Evolutionary conservation across 208 protist genomes (phyloP).

Genomic region (Trichomonas vaginalis): DNA sequence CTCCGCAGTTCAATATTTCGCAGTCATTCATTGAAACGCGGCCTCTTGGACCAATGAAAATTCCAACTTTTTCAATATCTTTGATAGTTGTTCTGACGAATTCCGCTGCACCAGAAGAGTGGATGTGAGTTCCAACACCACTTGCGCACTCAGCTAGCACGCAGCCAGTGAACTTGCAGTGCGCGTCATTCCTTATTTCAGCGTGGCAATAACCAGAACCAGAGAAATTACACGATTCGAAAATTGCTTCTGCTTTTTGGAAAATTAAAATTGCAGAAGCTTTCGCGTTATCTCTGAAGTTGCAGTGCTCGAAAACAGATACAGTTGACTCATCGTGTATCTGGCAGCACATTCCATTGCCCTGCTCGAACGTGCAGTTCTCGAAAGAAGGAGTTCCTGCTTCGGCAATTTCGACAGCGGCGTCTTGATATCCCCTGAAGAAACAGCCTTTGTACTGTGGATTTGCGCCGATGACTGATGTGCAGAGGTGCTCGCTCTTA

Average conservation of each 20-base stretch:
- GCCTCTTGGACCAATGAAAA: neutral
- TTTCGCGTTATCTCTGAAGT: neutral
- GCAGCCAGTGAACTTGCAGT: neutral
- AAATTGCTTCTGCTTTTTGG: neutral
- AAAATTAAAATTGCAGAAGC: neutral
- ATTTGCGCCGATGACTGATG: neutral
- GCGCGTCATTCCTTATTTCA: neutral
- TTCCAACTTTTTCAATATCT: neutral
- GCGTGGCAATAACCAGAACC: neutral
- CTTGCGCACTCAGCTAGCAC: neutral
- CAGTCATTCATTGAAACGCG: neutral
- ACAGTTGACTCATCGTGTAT: neutral
- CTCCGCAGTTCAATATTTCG: neutral
- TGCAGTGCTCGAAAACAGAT: neutral
- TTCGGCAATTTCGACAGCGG: neutral
- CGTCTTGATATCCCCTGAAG: neutral
- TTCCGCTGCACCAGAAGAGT: neutral
- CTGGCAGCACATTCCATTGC: neutral
- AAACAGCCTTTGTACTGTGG: neutral
- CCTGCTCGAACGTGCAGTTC: neutral
- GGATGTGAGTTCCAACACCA: neutral
- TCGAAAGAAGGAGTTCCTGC: neutral
- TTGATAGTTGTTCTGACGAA: neutral
- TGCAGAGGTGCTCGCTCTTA: neutral
- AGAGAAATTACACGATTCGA: neutral